Percentiles rank a stretch among this genome's conserved stretches.
phyloP scores from a whole-genome alignment of 805 yeast species.

The Tetrapisispora taiwanensis region DNA sequence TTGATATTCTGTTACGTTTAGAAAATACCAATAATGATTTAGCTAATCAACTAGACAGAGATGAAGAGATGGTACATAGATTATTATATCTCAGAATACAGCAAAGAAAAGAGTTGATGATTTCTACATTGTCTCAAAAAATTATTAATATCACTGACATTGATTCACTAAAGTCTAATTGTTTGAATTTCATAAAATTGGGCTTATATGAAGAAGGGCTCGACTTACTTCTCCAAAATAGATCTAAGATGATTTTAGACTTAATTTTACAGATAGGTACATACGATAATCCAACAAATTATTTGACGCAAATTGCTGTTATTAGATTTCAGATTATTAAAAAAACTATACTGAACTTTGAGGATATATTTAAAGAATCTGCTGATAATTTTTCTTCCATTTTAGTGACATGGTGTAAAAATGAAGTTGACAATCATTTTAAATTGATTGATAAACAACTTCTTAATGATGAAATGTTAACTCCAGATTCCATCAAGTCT shows the following conservation, averaged over 20 bases:
- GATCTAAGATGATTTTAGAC: constrained; percentile 37
- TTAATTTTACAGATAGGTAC: constrained; percentile 39
- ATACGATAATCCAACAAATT: constrained; percentile 46
- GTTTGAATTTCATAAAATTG: constrained; percentile 31
- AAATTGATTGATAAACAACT: constrained; percentile 56
- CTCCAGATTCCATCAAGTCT: constrained; percentile 45
- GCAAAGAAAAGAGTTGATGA: constrained; percentile 25
- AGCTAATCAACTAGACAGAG: constrained; percentile 9
- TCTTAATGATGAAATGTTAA: constrained; percentile 46
- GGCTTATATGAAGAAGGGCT: constrained; percentile 41
- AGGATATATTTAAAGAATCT: constrained; percentile 37
- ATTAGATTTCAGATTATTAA: constrained; percentile 52
- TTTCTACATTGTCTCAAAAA: constrained; percentile 29
- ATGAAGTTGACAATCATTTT: constrained; percentile 51
- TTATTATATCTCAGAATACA: constrained; percentile 27
- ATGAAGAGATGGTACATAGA: constrained; percentile 26
- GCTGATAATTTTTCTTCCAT: constrained; percentile 37
- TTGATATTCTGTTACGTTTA: constrained; percentile 27
- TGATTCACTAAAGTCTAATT: constrained; percentile 16
- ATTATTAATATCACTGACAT: constrained; percentile 26
- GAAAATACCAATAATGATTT: constrained; percentile 16
- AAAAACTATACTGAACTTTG: constrained; percentile 46
- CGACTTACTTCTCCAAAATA: constrained; percentile 37
- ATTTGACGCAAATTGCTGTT: constrained; percentile 51
- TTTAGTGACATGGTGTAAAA: constrained; percentile 69